phyloP scores from a whole-genome alignment of 1,139 yeast genomes.

The Protomyces gravidus region DNA sequence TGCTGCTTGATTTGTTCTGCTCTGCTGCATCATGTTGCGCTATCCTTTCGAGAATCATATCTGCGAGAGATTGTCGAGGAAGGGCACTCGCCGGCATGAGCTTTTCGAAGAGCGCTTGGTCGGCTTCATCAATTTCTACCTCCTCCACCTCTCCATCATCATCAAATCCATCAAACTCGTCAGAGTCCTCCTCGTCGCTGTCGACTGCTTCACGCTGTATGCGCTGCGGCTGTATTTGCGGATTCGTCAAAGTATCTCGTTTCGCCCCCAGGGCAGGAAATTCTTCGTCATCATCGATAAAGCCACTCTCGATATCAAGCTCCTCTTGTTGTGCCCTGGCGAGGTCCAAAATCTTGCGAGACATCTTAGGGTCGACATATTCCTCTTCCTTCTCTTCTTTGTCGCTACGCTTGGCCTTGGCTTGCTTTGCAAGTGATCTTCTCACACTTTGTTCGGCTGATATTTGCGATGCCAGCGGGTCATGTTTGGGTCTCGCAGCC shows the following conservation, averaged over 20 bases:
- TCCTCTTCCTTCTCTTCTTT: conserved; percentile 51
- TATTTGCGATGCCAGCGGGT: conserved; percentile 18
- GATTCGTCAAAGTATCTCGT: conserved; percentile 17
- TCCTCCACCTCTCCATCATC: conserved; percentile 49
- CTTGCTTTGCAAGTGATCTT: conserved; percentile 16
- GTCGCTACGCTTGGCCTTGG: conserved; percentile 30
- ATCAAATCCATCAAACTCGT: conserved; percentile 49
- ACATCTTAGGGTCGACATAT: conserved; percentile 71
- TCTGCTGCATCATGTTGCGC: conserved; percentile 58
- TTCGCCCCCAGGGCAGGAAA: conserved; percentile 13
- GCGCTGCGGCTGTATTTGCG: conserved; percentile 37
- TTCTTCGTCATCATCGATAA: conserved; percentile 5
- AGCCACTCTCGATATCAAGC: conserved; percentile 52
- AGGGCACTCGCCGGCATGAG: conserved; percentile 46
- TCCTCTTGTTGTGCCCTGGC: conserved; percentile 94
- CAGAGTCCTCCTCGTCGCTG: conserved; percentile 42
- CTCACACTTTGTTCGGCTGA: conserved; percentile 15
- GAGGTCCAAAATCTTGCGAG: conserved; percentile 78
- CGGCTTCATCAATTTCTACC: conserved; percentile 48
- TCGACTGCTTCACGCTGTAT: conserved; percentile 42
- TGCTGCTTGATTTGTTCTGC: conserved; percentile 36
- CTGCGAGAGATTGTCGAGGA: conserved; percentile 75
- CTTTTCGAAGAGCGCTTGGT: conserved; percentile 44
- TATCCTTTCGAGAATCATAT: conserved; percentile 83
- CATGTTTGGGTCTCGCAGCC: conserved; percentile 19